Conservation (phyloP, 441 rosid genomes). For the Manihot esculenta region DNA sequence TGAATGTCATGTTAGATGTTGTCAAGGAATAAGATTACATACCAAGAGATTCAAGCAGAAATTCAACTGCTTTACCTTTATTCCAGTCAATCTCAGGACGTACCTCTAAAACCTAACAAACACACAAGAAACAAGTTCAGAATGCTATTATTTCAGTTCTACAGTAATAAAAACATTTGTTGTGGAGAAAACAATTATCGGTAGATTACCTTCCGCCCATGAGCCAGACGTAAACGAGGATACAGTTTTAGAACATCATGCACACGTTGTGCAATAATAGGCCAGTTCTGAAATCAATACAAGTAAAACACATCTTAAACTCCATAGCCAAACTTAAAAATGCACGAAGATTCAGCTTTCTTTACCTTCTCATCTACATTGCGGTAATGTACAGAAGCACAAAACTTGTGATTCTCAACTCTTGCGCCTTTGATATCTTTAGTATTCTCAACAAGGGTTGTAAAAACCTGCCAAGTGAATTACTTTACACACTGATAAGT, state of each 20-base stretch:
- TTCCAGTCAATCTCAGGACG: constrained; percentile 94
- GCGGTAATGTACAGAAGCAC: constrained; percentile 94
- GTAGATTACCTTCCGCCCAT: constrained; percentile 83
- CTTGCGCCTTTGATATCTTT: constrained; percentile 70
- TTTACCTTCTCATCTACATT: constrained; percentile 88
- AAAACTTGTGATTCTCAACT: constrained; percentile 95
- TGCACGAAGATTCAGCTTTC: neutral
- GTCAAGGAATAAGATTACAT: constrained; percentile 17
- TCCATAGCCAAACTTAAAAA: neutral
- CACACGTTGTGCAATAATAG: constrained; percentile 71
- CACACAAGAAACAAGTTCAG: neutral
- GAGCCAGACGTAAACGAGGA: constrained; percentile 81
- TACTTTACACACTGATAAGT: neutral
- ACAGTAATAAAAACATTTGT: neutral
- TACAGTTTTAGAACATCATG: constrained; percentile 73
- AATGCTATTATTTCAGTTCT: too few relatives aligned
- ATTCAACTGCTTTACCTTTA: constrained; percentile 92
- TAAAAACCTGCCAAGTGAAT: constrained; percentile 57
- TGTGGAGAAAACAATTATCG: neutral
- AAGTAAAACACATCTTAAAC: constrained; percentile 13
- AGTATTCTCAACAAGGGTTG: constrained; percentile 70
- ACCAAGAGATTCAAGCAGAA: constrained; percentile 89
- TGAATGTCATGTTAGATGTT: too few relatives aligned
- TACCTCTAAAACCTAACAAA: constrained; percentile 80
- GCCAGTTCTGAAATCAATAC: constrained; percentile 65